phyloP scores from a whole-genome alignment of 495 filamentous ascomycete genomes.

The Pseudoneurospora amorphoporcata region DNA sequence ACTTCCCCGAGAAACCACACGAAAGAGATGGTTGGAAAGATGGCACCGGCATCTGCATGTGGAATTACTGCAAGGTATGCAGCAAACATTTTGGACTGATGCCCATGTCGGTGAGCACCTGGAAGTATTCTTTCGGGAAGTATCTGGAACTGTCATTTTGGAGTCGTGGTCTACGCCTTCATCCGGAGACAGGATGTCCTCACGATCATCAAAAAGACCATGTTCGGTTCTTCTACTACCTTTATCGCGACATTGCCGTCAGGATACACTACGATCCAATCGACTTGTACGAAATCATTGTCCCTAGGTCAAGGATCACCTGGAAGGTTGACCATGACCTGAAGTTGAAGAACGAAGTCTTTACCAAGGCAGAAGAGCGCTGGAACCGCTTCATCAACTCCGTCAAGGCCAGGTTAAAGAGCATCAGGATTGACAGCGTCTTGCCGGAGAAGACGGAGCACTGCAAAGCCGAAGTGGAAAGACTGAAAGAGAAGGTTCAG shows the following conservation, averaged over 20 bases:
- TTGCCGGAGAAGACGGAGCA: constrained; percentile 72
- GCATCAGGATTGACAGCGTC: constrained; percentile 84
- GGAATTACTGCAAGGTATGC: constrained; percentile 90
- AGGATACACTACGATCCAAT: constrained; percentile 88
- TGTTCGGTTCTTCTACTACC: constrained; percentile 82
- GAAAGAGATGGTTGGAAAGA: constrained; percentile 26
- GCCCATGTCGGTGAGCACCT: constrained; percentile 90
- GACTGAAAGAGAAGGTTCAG: constrained; percentile 59
- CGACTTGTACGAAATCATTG: constrained; percentile 88
- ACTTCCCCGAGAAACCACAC: constrained; percentile 34
- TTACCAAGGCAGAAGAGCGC: constrained; percentile 62
- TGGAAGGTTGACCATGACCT: constrained; percentile 97
- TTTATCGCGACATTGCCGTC: constrained; percentile 58
- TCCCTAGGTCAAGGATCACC: constrained; percentile 77
- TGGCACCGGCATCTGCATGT: constrained; percentile 79
- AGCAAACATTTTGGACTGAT: constrained; percentile 79
- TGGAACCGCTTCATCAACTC: constrained; percentile 79
- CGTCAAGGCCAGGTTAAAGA: constrained; percentile 68
- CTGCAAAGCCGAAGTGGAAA: constrained; percentile 72
- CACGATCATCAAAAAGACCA: constrained; percentile 92
- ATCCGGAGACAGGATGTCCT: constrained; percentile 66
- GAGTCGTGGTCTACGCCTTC: constrained; percentile 72
- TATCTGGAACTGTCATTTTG: constrained; percentile 95
- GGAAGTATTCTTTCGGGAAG: constrained; percentile 98
- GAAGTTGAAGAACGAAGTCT: constrained; percentile 85